Evolutionary conservation across 345 rosid genomes (phyloP), one percentile per base, ranked within the genome.

Genomic region (Eucalyptus erythrocorys): DNA sequence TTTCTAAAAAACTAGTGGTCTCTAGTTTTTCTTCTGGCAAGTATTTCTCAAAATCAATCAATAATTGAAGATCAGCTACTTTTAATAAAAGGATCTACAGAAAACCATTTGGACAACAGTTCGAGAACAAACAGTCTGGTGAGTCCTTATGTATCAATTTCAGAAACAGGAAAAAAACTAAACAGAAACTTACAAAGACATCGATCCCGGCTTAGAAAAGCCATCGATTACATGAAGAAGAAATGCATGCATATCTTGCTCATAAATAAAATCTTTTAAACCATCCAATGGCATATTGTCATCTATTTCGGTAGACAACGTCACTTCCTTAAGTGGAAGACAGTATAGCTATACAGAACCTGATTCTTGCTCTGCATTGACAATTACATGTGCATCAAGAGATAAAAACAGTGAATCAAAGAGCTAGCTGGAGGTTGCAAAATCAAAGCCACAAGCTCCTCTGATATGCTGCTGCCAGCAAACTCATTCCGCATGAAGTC

Each of bases 401-500:
- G 57, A 0, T 51, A 8, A 51, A 51, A 51, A 51, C 57, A 51
- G 57, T 51, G 57, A 51, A 51, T 21, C 26, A 51, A 51, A 51
- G 26, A 21, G 57, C 57, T 21, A 51, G 57, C 57, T 21, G 57
- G 26, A 8, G 26, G 10, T 51, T 21, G 26, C 57, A 51, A 51
- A 51, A 51, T 51, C 57, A 51, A 51, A 51, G 57, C 57, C 57
- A 51, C 57, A 51, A 19, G 19, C 2, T 51, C 57, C 93, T 93
- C 95, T 40, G 99, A 98, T 90, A 96, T 92, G 88, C 92, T 94
- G 88, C 92, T 87, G 61, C 98, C 98, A 80, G 90, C 95, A 88
- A 97, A 80, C 34, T 92, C 90, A 91, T 96, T 96, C 99, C 96
- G 96, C 98, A 96, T 97, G 93, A 96, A 96, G 93, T 95, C 95